Conservation (phyloP, 2,329 filamentous ascomycete genomes). For the Fusarium sp. region DNA sequence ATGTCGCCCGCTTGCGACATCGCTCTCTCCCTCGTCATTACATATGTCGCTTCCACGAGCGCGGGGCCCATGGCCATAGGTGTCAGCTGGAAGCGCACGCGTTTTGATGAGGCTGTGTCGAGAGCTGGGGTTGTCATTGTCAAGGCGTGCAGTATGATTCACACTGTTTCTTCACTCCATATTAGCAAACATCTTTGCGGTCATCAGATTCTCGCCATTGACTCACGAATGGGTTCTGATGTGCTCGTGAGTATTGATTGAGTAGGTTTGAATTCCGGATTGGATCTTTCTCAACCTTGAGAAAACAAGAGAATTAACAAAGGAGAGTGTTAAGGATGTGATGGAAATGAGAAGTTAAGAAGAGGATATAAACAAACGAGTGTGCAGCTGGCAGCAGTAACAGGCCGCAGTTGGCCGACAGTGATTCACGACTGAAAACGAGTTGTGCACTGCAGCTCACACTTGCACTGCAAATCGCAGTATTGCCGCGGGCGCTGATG, state of each 20-base stretch:
- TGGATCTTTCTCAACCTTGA: too few species aligned
- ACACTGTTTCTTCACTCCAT: background rate
- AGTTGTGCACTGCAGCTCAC: background rate
- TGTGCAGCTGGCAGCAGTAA: background rate
- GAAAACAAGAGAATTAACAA: too few species aligned
- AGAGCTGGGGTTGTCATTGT: too few species aligned
- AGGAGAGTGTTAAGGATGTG: background rate
- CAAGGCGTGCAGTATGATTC: too few species aligned
- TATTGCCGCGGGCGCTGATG: background rate
- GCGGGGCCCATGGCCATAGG: too few species aligned
- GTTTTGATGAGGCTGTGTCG: too few species aligned
- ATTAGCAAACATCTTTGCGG: background rate
- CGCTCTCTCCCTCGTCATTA: slow-evolving; percentile 1
- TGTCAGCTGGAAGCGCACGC: too few species aligned
- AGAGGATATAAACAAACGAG: background rate
- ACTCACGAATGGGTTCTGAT: too few species aligned
- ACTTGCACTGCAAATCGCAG: background rate
- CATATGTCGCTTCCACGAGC: background rate
- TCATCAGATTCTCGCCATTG: background rate
- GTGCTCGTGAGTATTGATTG: too few species aligned
- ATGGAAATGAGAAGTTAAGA: background rate
- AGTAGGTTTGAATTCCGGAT: too few species aligned
- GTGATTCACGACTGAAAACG: background rate
- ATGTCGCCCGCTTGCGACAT: background rate
- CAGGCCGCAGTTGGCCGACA: background rate